Evolutionary conservation across 345 rosid genomes (phyloP).

Genomic region (Eucalyptus shirleyi): DNA sequence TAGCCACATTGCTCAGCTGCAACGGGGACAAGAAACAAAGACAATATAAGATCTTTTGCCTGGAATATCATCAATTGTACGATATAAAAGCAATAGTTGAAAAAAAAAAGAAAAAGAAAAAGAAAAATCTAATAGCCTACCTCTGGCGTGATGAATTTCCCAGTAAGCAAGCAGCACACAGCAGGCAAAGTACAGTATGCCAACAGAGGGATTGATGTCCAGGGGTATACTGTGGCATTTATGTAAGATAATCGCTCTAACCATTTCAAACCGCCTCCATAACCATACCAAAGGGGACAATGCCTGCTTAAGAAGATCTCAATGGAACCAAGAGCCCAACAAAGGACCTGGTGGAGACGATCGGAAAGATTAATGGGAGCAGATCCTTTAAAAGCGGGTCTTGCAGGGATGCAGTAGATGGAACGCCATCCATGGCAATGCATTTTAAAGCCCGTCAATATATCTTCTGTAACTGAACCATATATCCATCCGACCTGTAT

Average conservation of each 20-base stretch:
- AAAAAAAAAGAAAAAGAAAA: background rate
- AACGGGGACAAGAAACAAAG: background rate
- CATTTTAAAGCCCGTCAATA: slow-evolving; percentile 68
- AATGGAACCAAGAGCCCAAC: slow-evolving; percentile 57
- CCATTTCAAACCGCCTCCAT: slow-evolving; percentile 57
- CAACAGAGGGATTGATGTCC: slow-evolving; percentile 52
- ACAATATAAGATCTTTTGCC: background rate
- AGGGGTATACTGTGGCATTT: slow-evolving; percentile 46
- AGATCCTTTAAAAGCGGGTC: slow-evolving; percentile 54
- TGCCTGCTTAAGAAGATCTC: slow-evolving; percentile 65
- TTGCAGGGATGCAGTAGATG: slow-evolving; percentile 45
- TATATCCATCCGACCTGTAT: slow-evolving; percentile 58
- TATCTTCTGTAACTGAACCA: slow-evolving; percentile 57
- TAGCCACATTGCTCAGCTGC: slow-evolving; percentile 47
- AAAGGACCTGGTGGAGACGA: slow-evolving; percentile 51
- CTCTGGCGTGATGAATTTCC: slow-evolving; percentile 61
- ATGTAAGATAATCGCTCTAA: slow-evolving; percentile 60
- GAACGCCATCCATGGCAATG: slow-evolving; percentile 82
- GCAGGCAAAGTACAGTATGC: slow-evolving; percentile 63
- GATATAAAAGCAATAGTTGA: background rate
- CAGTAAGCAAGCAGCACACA: slow-evolving; percentile 58
- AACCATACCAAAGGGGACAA: slow-evolving; percentile 76
- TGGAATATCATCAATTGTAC: background rate
- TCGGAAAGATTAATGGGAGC: slow-evolving; percentile 55
- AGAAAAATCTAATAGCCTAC: slow-evolving; percentile 6